Percentiles rank a stretch among this genome's conserved stretches.
phyloP scores from a whole-genome alignment of 116 monocot genomes.

The Papilionanthe hybrid region DNA sequence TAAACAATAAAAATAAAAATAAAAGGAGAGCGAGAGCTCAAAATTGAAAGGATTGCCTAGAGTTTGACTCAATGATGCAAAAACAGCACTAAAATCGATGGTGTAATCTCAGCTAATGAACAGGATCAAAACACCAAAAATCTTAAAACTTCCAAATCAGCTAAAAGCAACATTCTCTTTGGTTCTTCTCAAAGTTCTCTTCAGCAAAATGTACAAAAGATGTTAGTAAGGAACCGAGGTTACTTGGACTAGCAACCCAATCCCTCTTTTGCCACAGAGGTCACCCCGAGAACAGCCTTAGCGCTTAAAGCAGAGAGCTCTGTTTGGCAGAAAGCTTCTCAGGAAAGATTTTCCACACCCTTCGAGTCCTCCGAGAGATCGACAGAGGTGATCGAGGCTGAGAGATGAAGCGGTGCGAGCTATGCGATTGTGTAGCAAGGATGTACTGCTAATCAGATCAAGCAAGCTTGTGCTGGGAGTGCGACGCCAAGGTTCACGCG shows the following conservation, averaged over 20 bases:
- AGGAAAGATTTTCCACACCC: constrained; percentile 26
- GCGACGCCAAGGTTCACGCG: no score
- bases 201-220: background rate
- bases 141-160: background rate
- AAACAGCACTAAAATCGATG: background rate
- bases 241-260: constrained; percentile 23
- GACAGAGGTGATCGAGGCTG: no score
- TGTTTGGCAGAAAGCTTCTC: constrained; percentile 79
- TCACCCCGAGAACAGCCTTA: constrained; percentile 85
- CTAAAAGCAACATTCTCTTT: background rate
- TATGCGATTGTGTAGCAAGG: no score
- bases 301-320: constrained; percentile 76
- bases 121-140: background rate
- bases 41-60: background rate
- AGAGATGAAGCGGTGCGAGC: no score
- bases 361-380: constrained; percentile 13
- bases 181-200: background rate
- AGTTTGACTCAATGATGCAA: background rate
- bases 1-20: no score
- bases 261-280: constrained; percentile 51
- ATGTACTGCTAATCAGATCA: no score
- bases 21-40: background rate
- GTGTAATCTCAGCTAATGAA: background rate
- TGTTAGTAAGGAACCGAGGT: background rate
- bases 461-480: no score